Conservation (phyloP, 441 rosid genomes). For the Croton laevigatus region DNA sequence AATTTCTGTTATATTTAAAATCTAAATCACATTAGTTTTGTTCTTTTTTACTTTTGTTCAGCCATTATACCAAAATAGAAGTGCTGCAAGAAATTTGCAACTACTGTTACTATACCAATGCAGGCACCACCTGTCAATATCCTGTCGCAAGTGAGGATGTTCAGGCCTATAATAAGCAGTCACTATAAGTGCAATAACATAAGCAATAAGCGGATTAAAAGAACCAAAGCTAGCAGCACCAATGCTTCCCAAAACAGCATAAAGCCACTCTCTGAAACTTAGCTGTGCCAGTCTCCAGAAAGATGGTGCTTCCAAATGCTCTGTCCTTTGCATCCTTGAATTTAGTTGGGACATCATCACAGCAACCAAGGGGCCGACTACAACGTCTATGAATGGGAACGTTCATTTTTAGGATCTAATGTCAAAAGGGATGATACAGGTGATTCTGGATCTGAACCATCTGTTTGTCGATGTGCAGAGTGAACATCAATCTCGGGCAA, state of each 20-base stretch:
- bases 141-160: slow-evolving; percentile 49
- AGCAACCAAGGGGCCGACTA: slow-evolving; percentile 78
- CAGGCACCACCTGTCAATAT: slow-evolving; percentile 96
- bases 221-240: slow-evolving; percentile 99
- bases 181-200: slow-evolving; percentile 82
- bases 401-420: slow-evolving; percentile 95
- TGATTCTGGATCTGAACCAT: slow-evolving; percentile 92
- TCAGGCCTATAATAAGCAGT: slow-evolving; percentile 59
- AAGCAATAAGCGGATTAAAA: slow-evolving; percentile 96
- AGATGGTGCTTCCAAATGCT: slow-evolving; percentile 64
- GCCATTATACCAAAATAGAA: slow-evolving; percentile 99
- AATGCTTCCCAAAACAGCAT: slow-evolving; percentile 91
- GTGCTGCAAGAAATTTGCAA: slow-evolving; percentile 96
- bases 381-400: slow-evolving; percentile 98
- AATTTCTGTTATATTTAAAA: too few relatives aligned
- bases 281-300: slow-evolving; percentile 93
- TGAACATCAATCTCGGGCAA: slow-evolving; percentile 87
- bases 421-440: slow-evolving; percentile 96
- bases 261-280: slow-evolving; percentile 96
- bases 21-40: too few relatives aligned
- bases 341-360: slow-evolving; percentile 54
- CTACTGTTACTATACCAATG: slow-evolving; percentile 95
- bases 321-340: slow-evolving; percentile 49
- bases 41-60: too few relatives aligned
- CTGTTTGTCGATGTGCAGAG: slow-evolving; percentile 54